These are phyloP conservation scores for Euphorbia tirucalli DNA, from an alignment of 345 rosid genomes.

Conservation along the genomic window DNA sequence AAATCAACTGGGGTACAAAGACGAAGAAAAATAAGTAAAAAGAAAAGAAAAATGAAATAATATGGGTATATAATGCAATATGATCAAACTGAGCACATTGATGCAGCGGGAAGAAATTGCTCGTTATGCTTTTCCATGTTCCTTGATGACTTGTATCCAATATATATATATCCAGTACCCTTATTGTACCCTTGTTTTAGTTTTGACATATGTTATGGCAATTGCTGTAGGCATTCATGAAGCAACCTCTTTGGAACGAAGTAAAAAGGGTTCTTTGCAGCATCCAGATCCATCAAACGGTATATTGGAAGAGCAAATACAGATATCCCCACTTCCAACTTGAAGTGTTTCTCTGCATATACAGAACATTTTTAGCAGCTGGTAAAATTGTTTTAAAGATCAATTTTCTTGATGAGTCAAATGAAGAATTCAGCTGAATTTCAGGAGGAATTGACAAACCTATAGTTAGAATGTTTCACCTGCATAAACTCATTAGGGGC, in stretches of 20 bases:
- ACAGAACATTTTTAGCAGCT: neutral
- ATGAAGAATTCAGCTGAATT: neutral
- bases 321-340: conserved; percentile 55
- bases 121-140: neutral
- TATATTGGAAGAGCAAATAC: conserved; percentile 50
- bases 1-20: neutral
- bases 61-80: neutral
- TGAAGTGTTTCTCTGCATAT: conserved; percentile 24
- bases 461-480: neutral
- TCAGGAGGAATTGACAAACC: neutral
- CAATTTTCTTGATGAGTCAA: neutral
- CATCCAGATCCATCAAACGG: conserved; percentile 50
- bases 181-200: neutral
- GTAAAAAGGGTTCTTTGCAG: conserved; percentile 51
- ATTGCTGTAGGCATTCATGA: conserved; percentile 59
- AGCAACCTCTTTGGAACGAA: conserved; percentile 72
- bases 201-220: neutral
- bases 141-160: neutral
- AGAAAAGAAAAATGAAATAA: neutral
- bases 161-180: neutral
- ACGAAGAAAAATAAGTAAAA: neutral
- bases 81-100: neutral
- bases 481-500: neutral
- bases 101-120: neutral
- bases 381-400: neutral